A percentile compares a stretch with the other conserved stretches of the same genome.
Conservation (phyloP, 352 stramenopile genomes). For the Pythium aristosporum region DNA sequence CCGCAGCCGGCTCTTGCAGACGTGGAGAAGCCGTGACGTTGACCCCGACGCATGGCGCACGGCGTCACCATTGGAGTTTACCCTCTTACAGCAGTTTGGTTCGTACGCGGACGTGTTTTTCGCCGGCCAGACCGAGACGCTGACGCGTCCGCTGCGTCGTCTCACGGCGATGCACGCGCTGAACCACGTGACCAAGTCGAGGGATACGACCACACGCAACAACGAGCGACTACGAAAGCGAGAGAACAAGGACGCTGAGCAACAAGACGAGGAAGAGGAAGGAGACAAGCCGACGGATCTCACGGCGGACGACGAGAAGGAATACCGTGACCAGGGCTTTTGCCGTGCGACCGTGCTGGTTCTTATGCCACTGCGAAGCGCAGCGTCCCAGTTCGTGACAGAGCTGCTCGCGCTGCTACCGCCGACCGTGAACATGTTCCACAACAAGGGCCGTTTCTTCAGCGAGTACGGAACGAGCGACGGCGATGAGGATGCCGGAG, state of each 20-base stretch:
- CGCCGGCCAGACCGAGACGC: conserved; percentile 62
- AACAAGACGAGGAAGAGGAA: not conserved
- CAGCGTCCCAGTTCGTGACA: conserved; percentile 62
- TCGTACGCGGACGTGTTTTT: conserved; percentile 72
- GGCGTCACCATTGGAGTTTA: conserved; percentile 41
- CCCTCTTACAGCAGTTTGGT: conserved; percentile 50
- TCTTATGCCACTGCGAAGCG: conserved; percentile 63
- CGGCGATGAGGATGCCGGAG: conserved; percentile 19
- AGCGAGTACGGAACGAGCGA: conserved; percentile 51
- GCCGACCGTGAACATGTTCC: conserved; percentile 51
- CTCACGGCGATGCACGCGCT: conserved; percentile 74
- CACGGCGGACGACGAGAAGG: conserved; percentile 41
- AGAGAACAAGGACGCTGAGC: conserved; percentile 24
- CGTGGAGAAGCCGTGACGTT: conserved; percentile 47
- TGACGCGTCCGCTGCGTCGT: conserved; percentile 49
- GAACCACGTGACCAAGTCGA: conserved; percentile 77
- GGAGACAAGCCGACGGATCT: conserved; percentile 11
- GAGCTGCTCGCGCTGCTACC: conserved; percentile 63
- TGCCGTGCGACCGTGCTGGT: conserved; percentile 69
- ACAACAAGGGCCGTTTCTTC: conserved; percentile 79
- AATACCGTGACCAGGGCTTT: conserved; percentile 82
- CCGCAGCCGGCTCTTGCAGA: conserved; percentile 43
- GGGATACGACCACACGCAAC: conserved; percentile 67
- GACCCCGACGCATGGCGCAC: conserved; percentile 35
- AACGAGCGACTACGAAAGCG: conserved; percentile 67